Percentiles rank a stretch among this genome's conserved stretches.
Conservation (phyloP, 2,329 filamentous ascomycete species). For the Thielaviopsis euricoi region DNA sequence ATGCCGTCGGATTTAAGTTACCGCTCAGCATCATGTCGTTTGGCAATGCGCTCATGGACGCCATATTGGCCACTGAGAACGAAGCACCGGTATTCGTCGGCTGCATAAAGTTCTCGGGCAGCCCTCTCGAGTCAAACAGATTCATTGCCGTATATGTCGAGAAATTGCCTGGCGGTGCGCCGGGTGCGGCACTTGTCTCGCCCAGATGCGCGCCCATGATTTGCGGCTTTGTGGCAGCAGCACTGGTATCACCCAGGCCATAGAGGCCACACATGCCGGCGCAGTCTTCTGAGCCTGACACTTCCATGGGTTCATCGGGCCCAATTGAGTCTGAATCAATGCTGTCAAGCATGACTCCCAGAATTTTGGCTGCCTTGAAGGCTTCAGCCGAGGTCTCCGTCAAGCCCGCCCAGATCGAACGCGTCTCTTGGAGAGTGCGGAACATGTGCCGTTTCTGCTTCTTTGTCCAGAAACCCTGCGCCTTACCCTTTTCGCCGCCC, state of each 20-base stretch:
- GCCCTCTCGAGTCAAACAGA: background rate
- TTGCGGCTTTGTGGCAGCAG: no score
- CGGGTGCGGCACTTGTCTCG: no score
- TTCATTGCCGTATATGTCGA: background rate
- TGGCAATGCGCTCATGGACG: background rate
- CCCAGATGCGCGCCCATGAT: background rate
- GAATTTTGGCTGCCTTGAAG: conserved; percentile 64
- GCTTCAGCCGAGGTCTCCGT: conserved; percentile 73
- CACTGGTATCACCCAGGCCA: background rate
- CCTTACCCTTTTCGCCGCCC: background rate
- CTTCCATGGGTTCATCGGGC: background rate
- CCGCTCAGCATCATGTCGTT: background rate
- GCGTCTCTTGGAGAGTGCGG: conserved; percentile 51
- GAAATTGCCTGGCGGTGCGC: background rate
- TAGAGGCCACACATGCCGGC: background rate
- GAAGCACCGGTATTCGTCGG: background rate
- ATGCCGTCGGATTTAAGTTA: background rate
- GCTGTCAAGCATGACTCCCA: conserved; percentile 75
- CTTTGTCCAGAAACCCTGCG: conserved; percentile 28
- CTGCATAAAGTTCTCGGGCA: background rate
- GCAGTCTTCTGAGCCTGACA: background rate
- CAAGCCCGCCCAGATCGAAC: conserved; percentile 64
- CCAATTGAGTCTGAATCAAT: conserved; percentile 22
- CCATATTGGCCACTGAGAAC: background rate
- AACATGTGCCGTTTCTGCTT: conserved; percentile 61